Conservation (phyloP, 129 eudicot species). For the Artemisia tridentata region DNA sequence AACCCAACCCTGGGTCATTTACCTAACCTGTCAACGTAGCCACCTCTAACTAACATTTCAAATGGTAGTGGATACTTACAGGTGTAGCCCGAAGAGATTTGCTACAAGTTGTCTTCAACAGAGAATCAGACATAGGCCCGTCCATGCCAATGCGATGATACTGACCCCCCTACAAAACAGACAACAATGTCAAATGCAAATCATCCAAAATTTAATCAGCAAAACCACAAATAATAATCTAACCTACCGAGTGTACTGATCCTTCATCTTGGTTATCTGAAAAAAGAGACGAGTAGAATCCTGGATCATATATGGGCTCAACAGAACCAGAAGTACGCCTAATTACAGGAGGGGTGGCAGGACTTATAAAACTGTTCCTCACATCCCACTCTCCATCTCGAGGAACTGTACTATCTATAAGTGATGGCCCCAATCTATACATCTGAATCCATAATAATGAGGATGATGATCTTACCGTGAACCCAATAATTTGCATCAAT, state of each 20-base stretch:
- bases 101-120: slow-evolving; percentile 39
- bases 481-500: slow-evolving; percentile 81
- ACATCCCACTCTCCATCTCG: slow-evolving; percentile 77
- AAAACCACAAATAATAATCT: background rate
- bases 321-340: slow-evolving; percentile 60
- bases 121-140: slow-evolving; percentile 46
- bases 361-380: slow-evolving; percentile 81
- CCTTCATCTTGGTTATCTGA: slow-evolving; percentile 57
- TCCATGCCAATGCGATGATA: slow-evolving; percentile 42
- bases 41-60: background rate
- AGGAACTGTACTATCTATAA: slow-evolving; percentile 52
- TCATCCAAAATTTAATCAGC: slow-evolving; percentile 18
- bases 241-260: slow-evolving; percentile 46
- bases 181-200: slow-evolving; percentile 16
- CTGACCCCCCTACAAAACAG: slow-evolving; percentile 42
- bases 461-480: slow-evolving; percentile 68
- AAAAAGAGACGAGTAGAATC: slow-evolving; percentile 74
- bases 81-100: slow-evolving; percentile 47
- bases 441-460: slow-evolving; percentile 91
- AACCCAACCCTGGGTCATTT: no score
- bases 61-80: slow-evolving; percentile 37
- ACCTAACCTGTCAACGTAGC: no score
- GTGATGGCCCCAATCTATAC: slow-evolving; percentile 92
- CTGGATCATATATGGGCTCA: slow-evolving; percentile 77
- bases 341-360: slow-evolving; percentile 65